Base-by-base conservation (phyloP, 1,284 basidiomycete genomes). In the Rhodotorula sp. region DNA sequence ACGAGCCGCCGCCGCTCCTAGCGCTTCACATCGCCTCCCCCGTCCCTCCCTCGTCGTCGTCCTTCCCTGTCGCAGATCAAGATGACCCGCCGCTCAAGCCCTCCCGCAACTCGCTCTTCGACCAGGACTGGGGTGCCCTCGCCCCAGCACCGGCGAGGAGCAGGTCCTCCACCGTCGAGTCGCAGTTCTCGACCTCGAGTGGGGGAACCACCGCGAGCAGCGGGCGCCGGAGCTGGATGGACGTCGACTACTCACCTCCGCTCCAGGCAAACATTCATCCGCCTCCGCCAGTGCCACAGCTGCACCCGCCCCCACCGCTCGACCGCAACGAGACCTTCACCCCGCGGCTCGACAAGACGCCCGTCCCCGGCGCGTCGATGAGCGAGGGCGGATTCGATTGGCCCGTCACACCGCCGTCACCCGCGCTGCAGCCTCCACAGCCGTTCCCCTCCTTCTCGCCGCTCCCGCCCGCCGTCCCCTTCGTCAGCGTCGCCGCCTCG, bases 51-150 rank as follows among this genome's bases (percentile, higher is more conserved):
- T 4, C 51, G 39, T 61, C 62, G 55, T 44, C 53, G 7, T 25
- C 29, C 29, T 53, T 32, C 19, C 34, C 22, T 25, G 7, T 9
- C 44, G n/a, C 21, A 7, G 39, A 48, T 25, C 46, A 57, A 46
- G 56, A 22, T 60, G 34, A 70, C 65, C 60, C 29, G 55, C 63
- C 61, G 4, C 12, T 21, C n/a, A 58, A 44, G 7, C 19, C 50
- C n/a, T 63, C 61, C 3, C 51, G 61, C 36, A 63, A 63, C 61
- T 39, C 53, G 51, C 61, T 76, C 13, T 76, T 76, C 56, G 61
- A 67, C 25, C 56, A 63, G 32, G 64, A 70, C 60, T 76, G 75
- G 75, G 50, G 64, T 0, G 46, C 66, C 54, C 55, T 66, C 41
- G 58, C 61, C 1, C 66, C 73, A 3, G 54, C 72, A 29, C 34